phyloP scores from a whole-genome alignment of 148 eudicot species.

The Rhododendron williamsianum region DNA sequence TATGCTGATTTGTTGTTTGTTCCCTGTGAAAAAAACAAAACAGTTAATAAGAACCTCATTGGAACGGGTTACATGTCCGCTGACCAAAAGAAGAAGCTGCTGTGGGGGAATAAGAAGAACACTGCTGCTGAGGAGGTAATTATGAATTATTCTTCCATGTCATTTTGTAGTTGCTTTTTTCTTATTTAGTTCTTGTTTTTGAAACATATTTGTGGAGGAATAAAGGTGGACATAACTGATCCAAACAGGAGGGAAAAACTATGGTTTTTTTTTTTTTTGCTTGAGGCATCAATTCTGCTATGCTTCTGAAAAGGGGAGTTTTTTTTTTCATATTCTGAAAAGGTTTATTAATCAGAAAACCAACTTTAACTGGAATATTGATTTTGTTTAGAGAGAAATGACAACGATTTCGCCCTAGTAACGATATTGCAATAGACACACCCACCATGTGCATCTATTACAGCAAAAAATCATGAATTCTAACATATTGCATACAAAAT shows the following conservation, averaged over 20 bases:
- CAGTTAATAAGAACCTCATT: slow-evolving; percentile 77
- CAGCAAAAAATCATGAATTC: background rate
- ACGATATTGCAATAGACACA: background rate
- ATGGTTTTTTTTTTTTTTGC: background rate
- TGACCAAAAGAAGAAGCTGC: slow-evolving; percentile 96
- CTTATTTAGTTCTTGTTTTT: background rate
- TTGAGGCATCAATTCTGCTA: background rate
- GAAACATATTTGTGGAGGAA: background rate
- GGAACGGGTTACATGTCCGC: slow-evolving; percentile 82
- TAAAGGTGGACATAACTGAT: background rate
- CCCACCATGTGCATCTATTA: background rate
- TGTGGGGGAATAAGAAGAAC: slow-evolving; percentile 89
- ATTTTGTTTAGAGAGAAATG: background rate
- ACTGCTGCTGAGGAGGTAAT: slow-evolving; percentile 68
- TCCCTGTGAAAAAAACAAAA: background rate
- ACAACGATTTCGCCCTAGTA: background rate
- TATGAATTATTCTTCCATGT: background rate
- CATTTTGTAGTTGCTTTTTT: background rate
- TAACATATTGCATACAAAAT: background rate
- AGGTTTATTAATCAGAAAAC: background rate
- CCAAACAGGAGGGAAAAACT: background rate
- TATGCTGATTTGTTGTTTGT: slow-evolving; percentile 1
- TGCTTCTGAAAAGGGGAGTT: background rate
- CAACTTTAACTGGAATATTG: background rate
- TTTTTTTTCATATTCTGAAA: too few species aligned